phyloP scores from a whole-genome alignment of 768 basidiomycete genomes.

The Hypholoma sublateritium region DNA sequence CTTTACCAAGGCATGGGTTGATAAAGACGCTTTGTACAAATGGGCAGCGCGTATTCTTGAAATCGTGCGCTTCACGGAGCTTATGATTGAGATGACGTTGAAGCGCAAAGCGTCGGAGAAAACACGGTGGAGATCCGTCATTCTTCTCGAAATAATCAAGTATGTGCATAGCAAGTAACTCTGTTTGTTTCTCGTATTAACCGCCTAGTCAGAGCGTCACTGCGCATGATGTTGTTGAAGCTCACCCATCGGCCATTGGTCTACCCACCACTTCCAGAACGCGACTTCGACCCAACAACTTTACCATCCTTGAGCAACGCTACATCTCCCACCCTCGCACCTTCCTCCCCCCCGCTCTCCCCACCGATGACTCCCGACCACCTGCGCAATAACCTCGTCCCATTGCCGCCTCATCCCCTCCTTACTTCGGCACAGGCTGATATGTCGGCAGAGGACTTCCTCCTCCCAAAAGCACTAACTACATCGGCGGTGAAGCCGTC shows the following conservation, averaged over 20 bases:
- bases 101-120: conserved; percentile 66
- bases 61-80: conserved; percentile 76
- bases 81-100: conserved; percentile 88
- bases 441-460: conserved; percentile 71
- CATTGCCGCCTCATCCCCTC: conserved; percentile 63
- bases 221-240: conserved; percentile 72
- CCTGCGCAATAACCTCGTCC: conserved; percentile 73
- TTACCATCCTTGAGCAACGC: conserved; percentile 52
- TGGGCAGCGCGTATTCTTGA: conserved; percentile 77
- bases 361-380: conserved; percentile 73
- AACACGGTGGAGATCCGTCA: conserved; percentile 72
- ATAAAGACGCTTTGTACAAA: conserved; percentile 68
- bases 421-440: conserved; percentile 54
- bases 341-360: conserved; percentile 57
- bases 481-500: conserved; percentile 73
- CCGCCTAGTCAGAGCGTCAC: conserved; percentile 51
- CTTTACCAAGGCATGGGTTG: conserved; percentile 87
- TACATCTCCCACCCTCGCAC: conserved; percentile 60
- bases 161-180: conserved; percentile 35
- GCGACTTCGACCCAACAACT: conserved; percentile 79
- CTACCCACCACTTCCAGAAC: conserved; percentile 79
- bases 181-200: conserved; percentile 1
- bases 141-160: conserved; percentile 85
- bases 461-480: conserved; percentile 79
- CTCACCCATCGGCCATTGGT: conserved; percentile 78